These are phyloP conservation scores for Debaryomyces robertsiae DNA, from an alignment of 1,139 yeast species.

Conservation along the genomic window DNA sequence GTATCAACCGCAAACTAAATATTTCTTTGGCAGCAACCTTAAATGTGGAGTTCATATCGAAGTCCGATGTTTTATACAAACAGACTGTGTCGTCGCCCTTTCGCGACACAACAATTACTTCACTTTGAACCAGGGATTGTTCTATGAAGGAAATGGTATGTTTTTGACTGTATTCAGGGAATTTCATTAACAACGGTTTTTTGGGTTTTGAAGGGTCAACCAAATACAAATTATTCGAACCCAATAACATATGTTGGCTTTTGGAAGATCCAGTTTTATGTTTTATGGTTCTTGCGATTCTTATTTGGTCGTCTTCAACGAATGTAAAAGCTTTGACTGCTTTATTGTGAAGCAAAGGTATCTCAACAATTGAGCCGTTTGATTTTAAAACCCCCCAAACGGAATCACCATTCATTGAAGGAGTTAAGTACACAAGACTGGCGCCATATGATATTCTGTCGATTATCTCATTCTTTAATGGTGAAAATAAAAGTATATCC, in stretches of 20 bases:
- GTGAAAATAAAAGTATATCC: slow-evolving; percentile 45
- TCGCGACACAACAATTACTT: slow-evolving; percentile 13
- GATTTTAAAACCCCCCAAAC: slow-evolving; percentile 25
- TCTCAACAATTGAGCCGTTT: slow-evolving; percentile 17
- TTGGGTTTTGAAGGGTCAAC: slow-evolving; percentile 19
- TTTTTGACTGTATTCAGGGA: slow-evolving; percentile 3
- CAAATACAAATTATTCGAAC: slow-evolving; percentile 15
- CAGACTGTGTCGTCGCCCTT: slow-evolving; percentile 8
- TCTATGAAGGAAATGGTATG: slow-evolving; percentile 9
- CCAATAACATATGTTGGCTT: slow-evolving; percentile 15
- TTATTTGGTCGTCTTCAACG: slow-evolving; percentile 15
- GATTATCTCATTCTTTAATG: slow-evolving; percentile 36
- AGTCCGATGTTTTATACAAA: slow-evolving; percentile 13
- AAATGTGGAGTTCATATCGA: slow-evolving; percentile 9
- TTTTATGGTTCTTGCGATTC: slow-evolving; percentile 13
- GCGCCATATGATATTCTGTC: slow-evolving; percentile 33
- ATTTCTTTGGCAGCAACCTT: slow-evolving; percentile 10
- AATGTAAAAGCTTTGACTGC: slow-evolving; percentile 20
- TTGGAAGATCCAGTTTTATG: slow-evolving; percentile 14
- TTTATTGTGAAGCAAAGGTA: slow-evolving; percentile 21
- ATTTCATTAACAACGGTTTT: slow-evolving; percentile 12
- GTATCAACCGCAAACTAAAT: slow-evolving; percentile 8
- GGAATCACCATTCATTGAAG: slow-evolving; percentile 14
- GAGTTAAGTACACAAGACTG: slow-evolving; percentile 24
- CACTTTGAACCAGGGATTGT: slow-evolving; percentile 13